Conservation (phyloP, 2,329 filamentous ascomycete species). For the Colletotrichum chrysophilum region DNA sequence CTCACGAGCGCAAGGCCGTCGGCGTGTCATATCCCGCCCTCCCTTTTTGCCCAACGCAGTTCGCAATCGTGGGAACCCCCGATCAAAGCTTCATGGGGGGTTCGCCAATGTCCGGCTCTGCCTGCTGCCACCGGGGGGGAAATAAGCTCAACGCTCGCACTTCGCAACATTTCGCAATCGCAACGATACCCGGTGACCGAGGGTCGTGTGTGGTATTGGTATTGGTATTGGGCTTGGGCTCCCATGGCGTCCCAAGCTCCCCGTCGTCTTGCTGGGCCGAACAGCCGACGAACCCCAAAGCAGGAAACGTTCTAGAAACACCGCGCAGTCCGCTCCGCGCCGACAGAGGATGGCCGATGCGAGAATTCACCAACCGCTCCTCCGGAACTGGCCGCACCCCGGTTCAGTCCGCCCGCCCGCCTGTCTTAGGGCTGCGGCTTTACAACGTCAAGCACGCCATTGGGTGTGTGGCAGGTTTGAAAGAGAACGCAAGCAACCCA, state of each 20-base stretch:
- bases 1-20: neutral
- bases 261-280: neutral
- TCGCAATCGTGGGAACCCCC: neutral
- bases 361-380: conserved; percentile 6
- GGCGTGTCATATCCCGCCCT: neutral
- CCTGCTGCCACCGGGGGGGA: neutral
- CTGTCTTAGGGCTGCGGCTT: neutral
- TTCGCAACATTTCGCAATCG: neutral
- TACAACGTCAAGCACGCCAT: neutral
- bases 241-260: neutral
- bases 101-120: neutral
- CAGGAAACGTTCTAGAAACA: conserved; percentile 8
- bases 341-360: conserved; percentile 8
- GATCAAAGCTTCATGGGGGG: neutral
- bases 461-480: conserved; percentile 7
- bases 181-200: neutral
- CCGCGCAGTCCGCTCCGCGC: neutral
- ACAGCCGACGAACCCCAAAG: neutral
- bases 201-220: neutral
- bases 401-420: neutral
- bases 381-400: neutral
- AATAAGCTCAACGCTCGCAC: neutral
- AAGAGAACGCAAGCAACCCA: neutral
- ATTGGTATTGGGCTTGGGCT: neutral
- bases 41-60: neutral